Evolutionary conservation across 129 eudicot genomes (phyloP).

Genomic region (Ambrosia trifida): DNA sequence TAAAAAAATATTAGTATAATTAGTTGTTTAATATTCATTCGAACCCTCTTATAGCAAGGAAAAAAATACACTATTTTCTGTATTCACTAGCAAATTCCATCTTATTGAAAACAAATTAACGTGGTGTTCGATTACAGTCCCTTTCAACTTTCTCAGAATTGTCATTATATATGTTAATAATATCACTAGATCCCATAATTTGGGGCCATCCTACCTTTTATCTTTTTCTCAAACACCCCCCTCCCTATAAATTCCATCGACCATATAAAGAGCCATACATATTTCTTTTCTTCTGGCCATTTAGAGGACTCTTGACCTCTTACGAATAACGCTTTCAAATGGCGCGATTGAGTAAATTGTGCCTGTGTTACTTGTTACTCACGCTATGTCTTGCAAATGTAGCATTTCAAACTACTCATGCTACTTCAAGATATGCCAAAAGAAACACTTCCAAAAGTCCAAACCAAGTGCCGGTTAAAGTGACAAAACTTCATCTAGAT

Average conservation of each 20-base stretch:
- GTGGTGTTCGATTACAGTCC: not conserved
- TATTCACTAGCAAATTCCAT: too few relatives aligned
- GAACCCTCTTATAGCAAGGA: not conserved
- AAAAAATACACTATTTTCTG: too few relatives aligned
- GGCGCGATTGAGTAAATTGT: slow-evolving; percentile 2
- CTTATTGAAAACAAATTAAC: too few relatives aligned
- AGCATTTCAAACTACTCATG: slow-evolving; percentile 8
- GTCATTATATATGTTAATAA: not conserved
- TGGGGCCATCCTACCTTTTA: slow-evolving; percentile 17
- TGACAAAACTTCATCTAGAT: slow-evolving; percentile 24
- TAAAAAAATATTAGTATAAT: too few relatives aligned
- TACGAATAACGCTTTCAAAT: not conserved
- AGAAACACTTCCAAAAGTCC: not conserved
- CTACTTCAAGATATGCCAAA: not conserved
- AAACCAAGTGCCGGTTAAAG: slow-evolving; percentile 12
- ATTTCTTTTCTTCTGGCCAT: slow-evolving; percentile 12
- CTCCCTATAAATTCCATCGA: slow-evolving; percentile 34
- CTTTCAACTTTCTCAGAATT: not conserved
- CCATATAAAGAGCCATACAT: not conserved
- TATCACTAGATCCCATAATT: not conserved
- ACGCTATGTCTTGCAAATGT: slow-evolving; percentile 29
- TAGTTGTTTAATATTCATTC: not conserved
- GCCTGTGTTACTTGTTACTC: slow-evolving; percentile 29
- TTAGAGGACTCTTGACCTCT: not conserved
- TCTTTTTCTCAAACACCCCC: not conserved